Evolutionary conservation across 1,139 yeast species (phyloP), one percentile per base, ranked within the genome.

Genomic region (Nematodospora anomalae): DNA sequence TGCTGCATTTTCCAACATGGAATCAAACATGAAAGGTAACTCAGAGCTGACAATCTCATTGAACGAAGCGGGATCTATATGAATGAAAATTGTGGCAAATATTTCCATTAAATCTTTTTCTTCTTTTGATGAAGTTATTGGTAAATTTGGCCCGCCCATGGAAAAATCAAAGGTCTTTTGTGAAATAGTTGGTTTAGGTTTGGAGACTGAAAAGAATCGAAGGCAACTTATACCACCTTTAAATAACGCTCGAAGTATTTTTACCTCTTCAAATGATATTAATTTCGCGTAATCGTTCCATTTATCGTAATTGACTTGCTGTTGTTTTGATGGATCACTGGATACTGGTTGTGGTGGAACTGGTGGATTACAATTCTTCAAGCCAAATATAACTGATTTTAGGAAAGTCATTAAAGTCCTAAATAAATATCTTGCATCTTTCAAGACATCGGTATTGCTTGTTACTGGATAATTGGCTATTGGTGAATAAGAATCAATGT

Each of bases 91-190:
- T 2, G 96, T 85, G 0, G 97, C 97, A 57, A 94, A 81, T 2
- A 90, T 84, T 57, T 94, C 98, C 96, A 92, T 89, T 42, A 90
- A 69, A 50, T 94, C 98, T 50, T 92, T 89, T 45, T 90, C 97
- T 53, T 90, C 97, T 49, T 88, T 89, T 1, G 95, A 82, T 1
- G 95, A 85, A 2, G 90, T 80, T 4, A 86, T 84, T 4, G 96
- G 95, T 33, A 86, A 63, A 43, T 83, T 84, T 4, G 95, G 90
- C 2, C 89, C 89, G 14, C 86, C 79, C 6, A 73, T 67, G 7
- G 74, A 64, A 23, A 83, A 74, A 52, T 87, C 96, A 55, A 84
- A 78, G 6, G 78, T 67, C 40, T 75, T 73, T 22, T 72, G 60
- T 37, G 67, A 60, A 16, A 58, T 50, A 2, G 55, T 51, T 26